Base-by-base conservation (phyloP, 306 rosid genomes). In the Acmispon strigosus region DNA sequence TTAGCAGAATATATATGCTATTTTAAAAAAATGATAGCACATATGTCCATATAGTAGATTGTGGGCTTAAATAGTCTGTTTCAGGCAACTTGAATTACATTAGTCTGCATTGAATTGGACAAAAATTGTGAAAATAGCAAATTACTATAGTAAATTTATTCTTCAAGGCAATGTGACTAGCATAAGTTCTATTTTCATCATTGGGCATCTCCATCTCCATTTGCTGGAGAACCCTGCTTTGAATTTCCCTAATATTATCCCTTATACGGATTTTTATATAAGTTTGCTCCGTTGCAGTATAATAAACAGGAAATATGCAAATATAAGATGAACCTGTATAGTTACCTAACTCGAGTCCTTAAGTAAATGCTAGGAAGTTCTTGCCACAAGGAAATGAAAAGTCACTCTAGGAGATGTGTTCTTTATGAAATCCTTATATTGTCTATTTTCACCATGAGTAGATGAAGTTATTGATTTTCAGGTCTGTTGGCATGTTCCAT, bases 401-500 rank as follows among this genome's bases (percentile, higher is more conserved):
- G 29, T 41, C 59, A 12, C 39, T 39, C n/a, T 17, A n/a, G 47
- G 19, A 34, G 56, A 49, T 42, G 42, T 32, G 13, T 29, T 63
- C 60, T 39, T 24, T 20, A 18, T 63, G 29, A 48, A 42, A 56
- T 63, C 57, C 16, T 56, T 56, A 41, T 73, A 34, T 24, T 70
- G 45, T 48, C 10, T 14, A 56, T 13, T 49, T 70, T 20, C 37
- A 50, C 22, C 52, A 11, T 62, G 29, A 62, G 54, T 55, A 67
- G 24, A 52, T 70, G 45, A 63, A 56, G 47, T 44, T 68, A 42
- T 43, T 62, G 75, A 72, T 83, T 71, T 73, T 72, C 91, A 95
- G 99, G 96, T 89, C 75, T 96, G 96, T 52, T 95, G 99, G 99
- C 22, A 87, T 78, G 92, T 91, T 67, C 99, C 97, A 15, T 95